Conservation (phyloP, 352 stramenopile genomes). For the Detonula confervacea region DNA sequence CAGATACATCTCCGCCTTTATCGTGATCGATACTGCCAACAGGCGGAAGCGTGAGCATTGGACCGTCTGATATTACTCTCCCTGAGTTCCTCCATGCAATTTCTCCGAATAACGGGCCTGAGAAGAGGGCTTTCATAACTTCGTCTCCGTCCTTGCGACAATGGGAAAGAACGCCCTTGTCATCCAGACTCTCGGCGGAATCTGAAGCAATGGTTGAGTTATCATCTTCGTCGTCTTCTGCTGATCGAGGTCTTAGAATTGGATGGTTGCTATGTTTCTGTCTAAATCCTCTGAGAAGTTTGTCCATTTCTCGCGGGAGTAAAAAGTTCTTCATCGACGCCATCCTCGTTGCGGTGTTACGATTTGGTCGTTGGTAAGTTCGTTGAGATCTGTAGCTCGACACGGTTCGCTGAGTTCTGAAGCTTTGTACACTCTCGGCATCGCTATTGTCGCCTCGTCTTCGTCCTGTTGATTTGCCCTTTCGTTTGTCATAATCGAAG, state of each 20-base stretch:
- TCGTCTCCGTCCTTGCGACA: conserved; percentile 32
- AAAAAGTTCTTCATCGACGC: conserved; percentile 43
- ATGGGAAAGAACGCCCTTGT: conserved; percentile 48
- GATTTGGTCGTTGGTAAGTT: conserved; percentile 16
- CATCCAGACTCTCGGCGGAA: conserved; percentile 41
- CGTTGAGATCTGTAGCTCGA: conserved; percentile 36
- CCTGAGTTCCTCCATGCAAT: conserved; percentile 24
- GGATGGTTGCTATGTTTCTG: conserved; percentile 47
- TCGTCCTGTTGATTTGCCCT: conserved; percentile 15
- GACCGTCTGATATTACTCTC: conserved; percentile 3
- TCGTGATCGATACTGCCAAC: conserved; percentile 32
- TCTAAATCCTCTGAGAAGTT: conserved; percentile 47
- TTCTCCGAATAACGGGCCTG: conserved; percentile 40
- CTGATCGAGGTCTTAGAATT: conserved; percentile 21
- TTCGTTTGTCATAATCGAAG: conserved; percentile 32
- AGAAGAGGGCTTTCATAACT: conserved; percentile 44
- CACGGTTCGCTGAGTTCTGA: conserved; percentile 29
- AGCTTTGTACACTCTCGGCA: conserved; percentile 38
- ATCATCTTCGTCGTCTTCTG: conserved; percentile 33
- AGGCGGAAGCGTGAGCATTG: conserved; percentile 25
- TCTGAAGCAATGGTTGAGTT: conserved; percentile 53
- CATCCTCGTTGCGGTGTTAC: conserved; percentile 18
- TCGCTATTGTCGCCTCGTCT: conserved; percentile 28
- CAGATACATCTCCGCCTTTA: conserved; percentile 44
- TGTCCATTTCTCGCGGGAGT: conserved; percentile 50